Evolutionary conservation across 371 early-diverging fungal genomes (phyloP), one percentile per base, ranked within the genome.

Genomic region (Phascolomyces articulosus): DNA sequence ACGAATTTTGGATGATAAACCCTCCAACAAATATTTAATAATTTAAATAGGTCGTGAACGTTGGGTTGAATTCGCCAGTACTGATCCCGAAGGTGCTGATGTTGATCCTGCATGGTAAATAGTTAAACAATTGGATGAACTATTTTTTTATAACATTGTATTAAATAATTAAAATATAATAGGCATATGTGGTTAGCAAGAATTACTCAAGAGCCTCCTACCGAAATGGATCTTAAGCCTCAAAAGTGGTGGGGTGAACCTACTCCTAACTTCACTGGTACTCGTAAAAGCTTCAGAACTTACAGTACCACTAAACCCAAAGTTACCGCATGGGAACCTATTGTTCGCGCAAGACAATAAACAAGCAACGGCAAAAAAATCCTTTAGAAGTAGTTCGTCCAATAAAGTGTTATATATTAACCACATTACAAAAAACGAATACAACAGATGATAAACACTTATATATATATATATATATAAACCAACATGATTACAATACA

Each of bases 141-240:
- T n/a, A n/a, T n/a, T n/a, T n/a, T n/a, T n/a, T n/a, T n/a, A n/a
- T n/a, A n/a, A n/a, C n/a, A 29, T 27, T 41, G 40, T 31, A 2
- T 40, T 29, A 29, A 44, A 48, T 13, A 44, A 20, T 11, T 31
- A 29, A 24, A 24, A 47, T 48, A 16, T 44, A 60, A 40, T 58
- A 93, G 94, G 97, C 94, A 95, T 84, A 88, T 91, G 70, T 97
- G 98, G 98, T 82, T 96, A 56, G 91, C 90, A 75, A 87, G 85
- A 65, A 84, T 91, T 66, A 88, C 90, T 51, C 93, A 96, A 77
- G 93, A 91, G 66, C 84, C 91, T n/a, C 96, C 96, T 55, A 87
- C 79, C 23, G 76, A 75, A 60, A 73, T 73, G 75, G 67, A 72
- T 38, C 29, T 69, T 49, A 41, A 86, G 70, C 64, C 70, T 40